Evolutionary conservation across 2,329 filamentous ascomycete species (phyloP).

Genomic region (Tolypocladium paradoxum): DNA sequence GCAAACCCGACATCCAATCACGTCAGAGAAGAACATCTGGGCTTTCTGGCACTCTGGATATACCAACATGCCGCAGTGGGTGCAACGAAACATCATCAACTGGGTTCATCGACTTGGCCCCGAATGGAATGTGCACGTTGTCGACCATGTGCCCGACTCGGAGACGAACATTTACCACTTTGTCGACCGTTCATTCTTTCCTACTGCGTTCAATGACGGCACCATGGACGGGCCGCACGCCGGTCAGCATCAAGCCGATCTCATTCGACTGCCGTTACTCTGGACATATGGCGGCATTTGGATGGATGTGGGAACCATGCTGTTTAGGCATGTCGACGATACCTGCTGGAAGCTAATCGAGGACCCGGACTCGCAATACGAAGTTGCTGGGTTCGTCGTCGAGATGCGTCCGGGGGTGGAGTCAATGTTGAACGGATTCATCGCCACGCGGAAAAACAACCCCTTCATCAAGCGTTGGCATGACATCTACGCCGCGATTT

Average conservation of each 20-base stretch:
- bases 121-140: constrained; percentile 27
- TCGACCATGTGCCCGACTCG: constrained; percentile 25
- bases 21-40: constrained; percentile 31
- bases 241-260: constrained; percentile 34
- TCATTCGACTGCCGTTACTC: constrained; percentile 31
- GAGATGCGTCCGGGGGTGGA: constrained; percentile 1
- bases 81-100: constrained; percentile 23
- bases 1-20: constrained; percentile 16
- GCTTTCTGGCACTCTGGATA: constrained; percentile 30
- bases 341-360: constrained; percentile 31
- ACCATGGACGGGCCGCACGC: constrained; percentile 32
- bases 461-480: constrained; percentile 33
- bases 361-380: constrained; percentile 22
- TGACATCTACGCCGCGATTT: constrained; percentile 23
- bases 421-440: constrained; percentile 27
- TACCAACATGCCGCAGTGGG: constrained; percentile 20
- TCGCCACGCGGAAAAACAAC: constrained; percentile 29
- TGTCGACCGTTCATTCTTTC: constrained; percentile 21
- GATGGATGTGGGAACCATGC: constrained; percentile 30
- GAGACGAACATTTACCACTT: constrained; percentile 24
- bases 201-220: constrained; percentile 28
- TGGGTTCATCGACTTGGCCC: constrained; percentile 25
- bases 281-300: constrained; percentile 30
- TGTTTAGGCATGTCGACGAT: constrained; percentile 28
- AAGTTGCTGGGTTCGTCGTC: constrained; percentile 7